Evolutionary conservation across 306 rosid species (phyloP).

Genomic region (Gastrolobium bilobum): DNA sequence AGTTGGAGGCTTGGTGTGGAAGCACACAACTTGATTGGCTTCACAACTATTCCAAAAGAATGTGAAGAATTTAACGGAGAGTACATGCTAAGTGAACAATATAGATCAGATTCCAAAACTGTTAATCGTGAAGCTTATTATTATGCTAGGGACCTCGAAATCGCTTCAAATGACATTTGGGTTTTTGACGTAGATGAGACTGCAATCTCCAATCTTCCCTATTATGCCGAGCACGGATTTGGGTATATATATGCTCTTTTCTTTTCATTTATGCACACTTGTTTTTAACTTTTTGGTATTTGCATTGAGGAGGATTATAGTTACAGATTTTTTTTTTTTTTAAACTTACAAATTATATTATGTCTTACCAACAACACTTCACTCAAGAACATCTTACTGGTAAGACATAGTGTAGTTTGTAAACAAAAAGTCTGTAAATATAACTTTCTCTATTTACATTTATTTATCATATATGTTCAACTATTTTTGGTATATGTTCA

Average conservation of each 20-base stretch:
- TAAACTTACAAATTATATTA: no score
- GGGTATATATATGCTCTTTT: conserved; percentile 45
- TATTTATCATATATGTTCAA: no score
- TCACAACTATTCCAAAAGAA: conserved; percentile 51
- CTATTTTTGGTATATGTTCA: no score
- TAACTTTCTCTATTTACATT: no score
- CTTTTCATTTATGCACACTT: no score
- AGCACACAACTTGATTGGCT: conserved; percentile 56
- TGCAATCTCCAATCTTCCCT: conserved; percentile 66
- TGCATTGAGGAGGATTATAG: no score
- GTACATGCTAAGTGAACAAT: conserved; percentile 58
- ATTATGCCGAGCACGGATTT: conserved; percentile 60
- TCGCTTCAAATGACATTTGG: conserved; percentile 44
- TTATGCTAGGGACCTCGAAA: conserved; percentile 39
- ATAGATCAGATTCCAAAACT: conserved; percentile 56
- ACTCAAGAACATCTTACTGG: no score
- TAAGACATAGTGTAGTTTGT: no score
- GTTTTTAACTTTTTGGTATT: no score
- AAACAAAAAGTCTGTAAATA: no score
- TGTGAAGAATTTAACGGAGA: conserved; percentile 63
- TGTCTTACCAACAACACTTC: no score
- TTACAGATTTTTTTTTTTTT: no score
- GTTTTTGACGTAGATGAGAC: conserved; percentile 72
- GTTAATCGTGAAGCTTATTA: conserved; percentile 48
- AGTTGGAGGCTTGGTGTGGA: conserved; percentile 80